phyloP scores from a whole-genome alignment of 352 stramenopile species.

The Achlya hypogyna region DNA sequence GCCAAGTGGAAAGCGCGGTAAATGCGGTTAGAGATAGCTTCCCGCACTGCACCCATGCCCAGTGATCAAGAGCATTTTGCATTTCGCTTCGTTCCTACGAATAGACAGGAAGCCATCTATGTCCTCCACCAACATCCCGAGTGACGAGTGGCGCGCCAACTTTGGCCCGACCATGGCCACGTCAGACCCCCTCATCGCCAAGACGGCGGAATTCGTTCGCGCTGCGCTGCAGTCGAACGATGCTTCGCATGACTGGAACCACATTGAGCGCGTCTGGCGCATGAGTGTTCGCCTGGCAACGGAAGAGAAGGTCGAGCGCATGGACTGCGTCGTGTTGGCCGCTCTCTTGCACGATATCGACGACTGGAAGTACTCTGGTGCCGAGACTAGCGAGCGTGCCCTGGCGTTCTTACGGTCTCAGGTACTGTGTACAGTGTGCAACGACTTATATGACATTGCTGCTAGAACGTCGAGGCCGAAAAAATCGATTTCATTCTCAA shows the following conservation, averaged over 20 bases:
- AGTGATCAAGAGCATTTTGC: neutral
- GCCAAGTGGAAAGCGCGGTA: neutral
- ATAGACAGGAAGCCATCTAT: neutral
- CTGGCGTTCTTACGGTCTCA: constrained; percentile 48
- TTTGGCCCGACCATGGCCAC: constrained; percentile 13
- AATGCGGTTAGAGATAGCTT: neutral
- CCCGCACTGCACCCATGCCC: neutral
- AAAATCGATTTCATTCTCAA: constrained; percentile 64
- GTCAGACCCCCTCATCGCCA: constrained; percentile 34
- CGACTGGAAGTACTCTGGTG: constrained; percentile 82
- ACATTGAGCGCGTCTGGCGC: constrained; percentile 84
- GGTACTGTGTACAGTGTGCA: neutral
- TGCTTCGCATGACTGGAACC: constrained; percentile 77
- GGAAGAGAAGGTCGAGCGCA: constrained; percentile 57
- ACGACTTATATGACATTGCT: neutral
- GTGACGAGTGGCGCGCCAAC: neutral
- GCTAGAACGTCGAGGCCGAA: constrained; percentile 27
- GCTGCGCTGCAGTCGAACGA: constrained; percentile 65
- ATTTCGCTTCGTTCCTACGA: neutral
- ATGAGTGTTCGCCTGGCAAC: constrained; percentile 55
- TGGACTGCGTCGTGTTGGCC: constrained; percentile 75
- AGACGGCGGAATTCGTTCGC: constrained; percentile 65
- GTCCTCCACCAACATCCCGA: neutral
- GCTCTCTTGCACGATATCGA: constrained; percentile 86
- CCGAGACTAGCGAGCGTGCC: constrained; percentile 42